Percentiles rank a stretch among this genome's conserved stretches.
Evolutionary conservation across 2,329 filamentous ascomycete genomes (phyloP).

Genomic region (Phoma sp.): DNA sequence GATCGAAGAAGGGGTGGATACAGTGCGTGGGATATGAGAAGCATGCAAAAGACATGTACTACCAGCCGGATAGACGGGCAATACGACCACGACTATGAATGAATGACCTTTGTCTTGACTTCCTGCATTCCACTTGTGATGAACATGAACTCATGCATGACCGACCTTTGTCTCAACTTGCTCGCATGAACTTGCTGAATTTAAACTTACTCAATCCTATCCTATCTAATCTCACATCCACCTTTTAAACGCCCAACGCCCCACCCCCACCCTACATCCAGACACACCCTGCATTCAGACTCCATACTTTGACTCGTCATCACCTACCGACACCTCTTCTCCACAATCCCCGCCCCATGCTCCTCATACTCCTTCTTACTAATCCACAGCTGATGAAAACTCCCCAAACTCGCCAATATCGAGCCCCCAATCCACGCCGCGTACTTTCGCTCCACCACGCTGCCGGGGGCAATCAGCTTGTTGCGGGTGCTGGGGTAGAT

Average conservation of each 20-base stretch:
- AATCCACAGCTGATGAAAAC: constrained; percentile 99
- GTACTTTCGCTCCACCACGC: constrained; percentile 88
- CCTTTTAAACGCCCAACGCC: no score
- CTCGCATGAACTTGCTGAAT: no score
- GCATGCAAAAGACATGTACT: constrained; percentile 14
- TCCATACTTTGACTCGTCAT: no score
- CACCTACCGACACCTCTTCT: constrained; percentile 90
- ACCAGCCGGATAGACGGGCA: constrained; percentile 16
- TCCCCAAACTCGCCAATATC: constrained; percentile 92
- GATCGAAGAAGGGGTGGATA: no score
- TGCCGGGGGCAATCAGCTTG: constrained; percentile 84
- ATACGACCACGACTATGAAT: constrained; percentile 14
- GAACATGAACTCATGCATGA: no score
- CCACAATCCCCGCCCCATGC: constrained; percentile 86
- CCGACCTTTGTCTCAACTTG: no score
- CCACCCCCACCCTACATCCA: no score
- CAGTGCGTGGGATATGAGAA: no score
- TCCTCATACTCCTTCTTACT: constrained; percentile 97
- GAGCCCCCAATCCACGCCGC: constrained; percentile 96
- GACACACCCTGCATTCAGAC: no score
- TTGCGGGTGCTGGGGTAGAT: constrained; percentile 88
- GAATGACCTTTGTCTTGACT: not conserved
- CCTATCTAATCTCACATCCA: no score
- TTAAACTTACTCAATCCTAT: no score
- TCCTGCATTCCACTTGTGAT: no score